Base-by-base conservation (phyloP, 768 basidiomycete species). In the Goffeauzyma gilvescens region DNA sequence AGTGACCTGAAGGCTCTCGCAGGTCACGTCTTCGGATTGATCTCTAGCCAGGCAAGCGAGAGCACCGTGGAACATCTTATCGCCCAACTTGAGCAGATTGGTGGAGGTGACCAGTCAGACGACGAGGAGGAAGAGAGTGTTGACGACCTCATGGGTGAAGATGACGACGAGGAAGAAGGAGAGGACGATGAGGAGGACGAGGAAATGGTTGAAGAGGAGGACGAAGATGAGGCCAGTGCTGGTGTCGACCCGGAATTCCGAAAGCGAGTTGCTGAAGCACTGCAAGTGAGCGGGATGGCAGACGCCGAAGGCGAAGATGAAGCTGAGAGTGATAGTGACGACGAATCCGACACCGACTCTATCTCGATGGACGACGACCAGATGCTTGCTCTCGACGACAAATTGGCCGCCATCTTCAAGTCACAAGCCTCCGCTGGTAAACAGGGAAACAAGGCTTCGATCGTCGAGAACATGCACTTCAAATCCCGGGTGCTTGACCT, bases 351-450 rank as follows among this genome's bases (percentile, higher is more conserved):
- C 17, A 54, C 53, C 32, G 54, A 56, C 38, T 55, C 54, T 36
- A 66, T 78, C 26, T 32, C 49, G 22, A 79, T 90, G 78, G 81
- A 93, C 58, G 90, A 98, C 57, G 89, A 96, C 20, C 84, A 93
- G 65, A 98, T 98, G 90, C 77, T 96, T 71, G 81, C 80, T 25
- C 75, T 96, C 21, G 90, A 98, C 57, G 81, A 82, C 37, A 80
- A 90, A 57, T 74, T 98, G 6, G 84, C 82, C 4, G 74, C 78
- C 39, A 77, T 86, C 23, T 90, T 98, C 72, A 72, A 73, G 45
- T 69, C 76, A 23, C 74, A n/a, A n/a, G n/a, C n/a, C n/a, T n/a
- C n/a, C n/a, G n/a, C n/a, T n/a, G 75, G 46, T 67, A 72, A 18
- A 68, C 69, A 43, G 75, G 72, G 41, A 73, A 70, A 59, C 76